These are phyloP conservation scores for Oehlia diaphana DNA, from an alignment of 192 early-diverging fungal species.

Conservation along the genomic window DNA sequence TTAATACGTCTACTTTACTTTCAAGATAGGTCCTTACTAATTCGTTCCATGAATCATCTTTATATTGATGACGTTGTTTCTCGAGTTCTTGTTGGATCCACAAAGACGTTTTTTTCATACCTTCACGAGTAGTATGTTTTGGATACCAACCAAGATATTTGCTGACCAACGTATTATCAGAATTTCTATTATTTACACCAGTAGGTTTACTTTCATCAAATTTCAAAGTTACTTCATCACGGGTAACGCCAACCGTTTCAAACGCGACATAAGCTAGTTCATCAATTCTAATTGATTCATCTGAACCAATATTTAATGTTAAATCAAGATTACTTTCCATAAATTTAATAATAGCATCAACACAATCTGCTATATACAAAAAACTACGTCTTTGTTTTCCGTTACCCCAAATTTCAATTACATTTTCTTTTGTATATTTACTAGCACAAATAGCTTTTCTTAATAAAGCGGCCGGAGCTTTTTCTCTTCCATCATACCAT, in stretches of 20 bases:
- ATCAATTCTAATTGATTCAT: background rate
- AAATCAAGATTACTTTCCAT: background rate
- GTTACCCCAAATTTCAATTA: conserved; percentile 6
- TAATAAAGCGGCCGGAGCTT: background rate
- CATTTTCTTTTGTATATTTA: background rate
- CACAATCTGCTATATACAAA: conserved; percentile 3
- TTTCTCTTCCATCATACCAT: background rate
- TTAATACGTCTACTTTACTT: background rate
- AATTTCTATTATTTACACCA: background rate
- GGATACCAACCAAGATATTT: background rate
- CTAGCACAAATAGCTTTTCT: background rate
- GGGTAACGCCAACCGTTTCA: background rate
- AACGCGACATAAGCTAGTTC: background rate
- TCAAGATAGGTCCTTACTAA: background rate
- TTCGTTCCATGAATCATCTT: background rate
- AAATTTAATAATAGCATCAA: background rate
- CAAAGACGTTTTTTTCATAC: background rate
- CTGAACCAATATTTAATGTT: conserved; percentile 8
- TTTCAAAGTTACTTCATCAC: background rate
- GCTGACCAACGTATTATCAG: background rate
- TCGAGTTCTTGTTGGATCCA: background rate
- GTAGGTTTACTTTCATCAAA: background rate
- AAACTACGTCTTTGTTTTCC: conserved; percentile 3
- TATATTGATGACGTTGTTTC: background rate
- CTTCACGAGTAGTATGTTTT: background rate